A percentile compares a stretch with the other conserved stretches of the same genome.
Conservation (phyloP, 116 monocot genomes). For the Papilionanthe hybrid region DNA sequence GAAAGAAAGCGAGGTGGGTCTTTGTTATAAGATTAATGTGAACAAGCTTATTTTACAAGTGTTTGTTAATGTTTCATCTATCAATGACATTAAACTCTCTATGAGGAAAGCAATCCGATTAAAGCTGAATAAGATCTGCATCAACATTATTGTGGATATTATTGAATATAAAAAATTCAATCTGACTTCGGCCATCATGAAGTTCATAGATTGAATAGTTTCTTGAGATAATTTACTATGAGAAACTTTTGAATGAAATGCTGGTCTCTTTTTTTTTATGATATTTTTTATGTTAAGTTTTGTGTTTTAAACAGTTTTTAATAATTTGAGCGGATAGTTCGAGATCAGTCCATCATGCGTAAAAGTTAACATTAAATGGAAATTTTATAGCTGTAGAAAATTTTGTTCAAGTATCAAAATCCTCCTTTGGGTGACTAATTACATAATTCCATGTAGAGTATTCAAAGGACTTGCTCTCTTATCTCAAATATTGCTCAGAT, state of each 20-base stretch:
- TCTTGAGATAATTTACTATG: neutral
- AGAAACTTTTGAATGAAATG: neutral
- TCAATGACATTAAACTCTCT: neutral
- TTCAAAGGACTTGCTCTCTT: slow-evolving; percentile 50
- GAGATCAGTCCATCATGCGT: neutral
- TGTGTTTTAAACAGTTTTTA: neutral
- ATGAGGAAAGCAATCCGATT: neutral
- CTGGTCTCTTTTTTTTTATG: neutral
- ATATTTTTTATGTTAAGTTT: neutral
- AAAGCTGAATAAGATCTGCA: neutral
- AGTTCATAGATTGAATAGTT: neutral
- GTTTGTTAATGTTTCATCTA: neutral
- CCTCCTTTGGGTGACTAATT: neutral
- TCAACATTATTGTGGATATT: neutral
- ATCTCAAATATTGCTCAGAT: slow-evolving; percentile 73
- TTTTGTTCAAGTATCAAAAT: neutral
- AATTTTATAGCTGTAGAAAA: neutral
- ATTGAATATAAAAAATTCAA: neutral
- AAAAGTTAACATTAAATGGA: neutral
- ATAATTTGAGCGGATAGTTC: neutral
- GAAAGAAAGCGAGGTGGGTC: no score
- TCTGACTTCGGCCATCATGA: neutral
- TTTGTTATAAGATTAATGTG: neutral
- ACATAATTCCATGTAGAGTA: slow-evolving; percentile 36
- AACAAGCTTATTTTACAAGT: neutral